Base-by-base conservation (phyloP, 768 basidiomycete species). In the Mycena vitilis region DNA sequence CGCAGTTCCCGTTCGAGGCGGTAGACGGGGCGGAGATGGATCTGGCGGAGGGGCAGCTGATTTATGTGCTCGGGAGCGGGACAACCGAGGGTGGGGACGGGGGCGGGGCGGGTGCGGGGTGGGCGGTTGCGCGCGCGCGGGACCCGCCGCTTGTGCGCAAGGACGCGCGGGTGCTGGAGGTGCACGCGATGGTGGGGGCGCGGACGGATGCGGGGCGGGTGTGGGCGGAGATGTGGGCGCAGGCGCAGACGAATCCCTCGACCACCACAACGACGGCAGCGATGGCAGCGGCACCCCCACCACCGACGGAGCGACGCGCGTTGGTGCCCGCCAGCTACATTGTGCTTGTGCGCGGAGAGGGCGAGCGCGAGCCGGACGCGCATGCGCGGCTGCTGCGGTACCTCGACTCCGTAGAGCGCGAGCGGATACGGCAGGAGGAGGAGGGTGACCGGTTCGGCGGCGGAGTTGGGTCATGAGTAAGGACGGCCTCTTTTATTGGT, bases 11-110 rank as follows among this genome's bases (percentile, higher is more conserved):
- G 6, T 95, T 96, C 70, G 89, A 89, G 67, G 91, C 92, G 0
- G 92, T 95, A 73, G 91, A 93, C 2, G 88, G 87, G 20, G 91
- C 92, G 40, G 95, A 96, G 87, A 94, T 95, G 92, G 83, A 82
- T 51, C 79, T 95, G 62, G 87, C 84, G 70, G 92, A 94, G 78
- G 94, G 90, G 53, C 92, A 95, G 79, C 71, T 92, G 53, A 89
- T 95, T 15, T 82, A 83, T 3, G 92, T 94, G 34, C 78, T 94
- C 4, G 92, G 92, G 12, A 74, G 92, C 55, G 92, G 54, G 23
- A 51, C 13, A 34, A 59, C 66, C 23, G 56, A 23, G 38, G 55
- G 20, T 38, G 65, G 40, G 51, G 38, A 44, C 12, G 49, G 36
- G 12, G 48, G 62, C 2, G 55, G 51, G 18, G 52, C 23, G 3